These are phyloP conservation scores for Diplosphaera chodatii DNA, from an alignment of 139 green algal genomes.

Conservation along the genomic window DNA sequence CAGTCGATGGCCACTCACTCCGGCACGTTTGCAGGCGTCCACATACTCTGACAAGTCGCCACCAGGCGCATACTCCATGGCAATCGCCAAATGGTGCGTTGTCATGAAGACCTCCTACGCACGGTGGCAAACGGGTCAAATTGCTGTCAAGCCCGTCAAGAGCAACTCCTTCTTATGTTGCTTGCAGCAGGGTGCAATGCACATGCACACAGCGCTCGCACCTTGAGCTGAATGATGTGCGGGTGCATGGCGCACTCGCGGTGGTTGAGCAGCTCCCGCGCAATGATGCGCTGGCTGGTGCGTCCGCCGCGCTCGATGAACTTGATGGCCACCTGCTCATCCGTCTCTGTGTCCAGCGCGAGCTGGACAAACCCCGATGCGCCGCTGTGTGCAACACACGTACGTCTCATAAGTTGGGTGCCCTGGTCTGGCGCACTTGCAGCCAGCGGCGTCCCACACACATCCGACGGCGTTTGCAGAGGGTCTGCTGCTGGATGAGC, in stretches of 20 bases:
- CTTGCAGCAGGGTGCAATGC: too few species aligned
- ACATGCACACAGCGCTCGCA: constrained; percentile 14
- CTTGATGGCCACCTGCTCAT: constrained; percentile 59
- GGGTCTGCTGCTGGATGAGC: too few species aligned
- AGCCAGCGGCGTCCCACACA: too few species aligned
- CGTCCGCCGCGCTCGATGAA: constrained; percentile 65
- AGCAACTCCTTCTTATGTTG: too few species aligned
- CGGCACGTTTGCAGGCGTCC: constrained; percentile 38
- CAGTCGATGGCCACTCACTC: neutral
- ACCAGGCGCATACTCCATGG: constrained; percentile 85
- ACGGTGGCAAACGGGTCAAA: neutral
- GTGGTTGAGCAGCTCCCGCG: constrained; percentile 94
- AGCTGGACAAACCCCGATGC: constrained; percentile 2
- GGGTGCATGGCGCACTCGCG: constrained; percentile 76
- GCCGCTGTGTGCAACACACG: neutral
- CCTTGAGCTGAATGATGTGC: constrained; percentile 89
- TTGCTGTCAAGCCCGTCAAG: too few species aligned
- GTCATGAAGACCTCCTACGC: constrained; percentile 72
- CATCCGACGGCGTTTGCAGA: too few species aligned
- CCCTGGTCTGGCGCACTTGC: too few species aligned
- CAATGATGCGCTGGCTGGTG: constrained; percentile 41
- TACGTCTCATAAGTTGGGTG: too few species aligned
- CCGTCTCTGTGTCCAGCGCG: neutral
- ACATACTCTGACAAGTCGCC: constrained; percentile 92
- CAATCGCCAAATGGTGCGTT: constrained; percentile 70